Percentiles rank a stretch among this genome's conserved stretches.
Evolutionary conservation across 768 basidiomycete genomes (phyloP).

Genomic region (Boletales sp.): DNA sequence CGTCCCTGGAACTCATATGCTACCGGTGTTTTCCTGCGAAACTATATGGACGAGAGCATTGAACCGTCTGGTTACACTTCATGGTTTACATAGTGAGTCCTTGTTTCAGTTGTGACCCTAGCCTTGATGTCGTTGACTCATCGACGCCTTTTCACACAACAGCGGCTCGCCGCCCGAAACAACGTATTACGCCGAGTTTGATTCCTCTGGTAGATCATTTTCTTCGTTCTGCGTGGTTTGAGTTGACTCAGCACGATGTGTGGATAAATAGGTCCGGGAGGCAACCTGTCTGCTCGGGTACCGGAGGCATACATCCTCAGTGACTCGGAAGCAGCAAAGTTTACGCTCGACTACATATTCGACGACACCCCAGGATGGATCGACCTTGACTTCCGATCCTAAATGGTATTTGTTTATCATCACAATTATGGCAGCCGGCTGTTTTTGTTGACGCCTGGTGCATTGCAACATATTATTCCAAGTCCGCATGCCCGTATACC

Average conservation of each 20-base stretch:
- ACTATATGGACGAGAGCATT: conserved; percentile 58
- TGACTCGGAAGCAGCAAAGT: conserved; percentile 14
- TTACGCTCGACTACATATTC: conserved; percentile 50
- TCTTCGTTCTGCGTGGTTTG: not conserved
- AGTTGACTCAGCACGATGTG: not conserved
- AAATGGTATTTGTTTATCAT: not conserved
- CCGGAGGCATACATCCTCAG: conserved; percentile 47
- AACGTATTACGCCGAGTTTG: conserved; percentile 56
- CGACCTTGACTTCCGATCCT: conserved; percentile 42
- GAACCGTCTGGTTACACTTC: conserved; percentile 48
- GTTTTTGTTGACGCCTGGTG: too few relatives aligned
- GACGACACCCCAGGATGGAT: conserved; percentile 51
- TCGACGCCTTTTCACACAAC: conserved; percentile 1
- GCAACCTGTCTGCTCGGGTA: conserved; percentile 41
- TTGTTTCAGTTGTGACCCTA: not conserved
- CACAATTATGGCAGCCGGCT: too few relatives aligned
- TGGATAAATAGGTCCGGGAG: conserved; percentile 45
- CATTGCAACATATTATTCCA: too few relatives aligned
- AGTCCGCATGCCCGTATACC: too few relatives aligned
- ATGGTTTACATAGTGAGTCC: conserved; percentile 26
- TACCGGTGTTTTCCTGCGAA: conserved; percentile 49
- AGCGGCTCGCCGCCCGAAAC: conserved; percentile 52
- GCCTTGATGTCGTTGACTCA: too few relatives aligned
- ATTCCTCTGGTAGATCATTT: conserved; percentile 41
- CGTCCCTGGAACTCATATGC: conserved; percentile 65